Base-by-base conservation (phyloP, 768 basidiomycete species). In the Amanita fuliginea region DNA sequence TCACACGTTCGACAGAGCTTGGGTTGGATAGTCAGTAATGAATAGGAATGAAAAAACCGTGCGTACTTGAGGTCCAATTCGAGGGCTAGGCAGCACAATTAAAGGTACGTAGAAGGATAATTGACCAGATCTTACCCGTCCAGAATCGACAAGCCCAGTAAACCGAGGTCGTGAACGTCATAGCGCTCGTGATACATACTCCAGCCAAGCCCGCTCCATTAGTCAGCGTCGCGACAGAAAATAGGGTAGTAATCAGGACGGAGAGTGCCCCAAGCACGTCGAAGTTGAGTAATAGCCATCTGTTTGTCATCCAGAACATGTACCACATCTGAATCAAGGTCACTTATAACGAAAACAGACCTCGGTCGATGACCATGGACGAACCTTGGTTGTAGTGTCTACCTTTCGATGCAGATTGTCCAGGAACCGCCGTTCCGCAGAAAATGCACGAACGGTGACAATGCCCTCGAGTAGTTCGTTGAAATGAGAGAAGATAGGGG, bases 401-500 rank as follows among this genome's bases (percentile, higher is more conserved):
- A 92, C 75, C 60, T 87, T 89, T 1, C 55, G 55, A 59, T 88
- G 86, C 3, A 94, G 66, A 51, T 75, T 75, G 47, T 86, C 75
- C 56, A 93, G 67, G 72, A 97, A 95, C 4, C 77, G 68, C 35
- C 67, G 67, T 60, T 95, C 91, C 0, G 81, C 84, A 0, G 86
- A 83, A 67, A 95, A 97, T 0, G 93, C 93, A 50, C 93, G 77
- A 36, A 95, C 86, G 4, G 91, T 92, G n/a, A 92, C 86, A 40
- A 94, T 87, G 19, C 91, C 91, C 46, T 92, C 86, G 16, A 95
- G 63, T 8, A 93, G 64, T 58, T 91, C 89, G 10, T 78, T 78
- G 54, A 90, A 92, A 49, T 83, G 85, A 6, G 84, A 83, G 64
- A 84, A 89, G 53, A 90, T 89, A 0, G 90, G 86, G 0, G 85